Conservation (phyloP, 306 rosid genomes). For the Cercis canadensis region DNA sequence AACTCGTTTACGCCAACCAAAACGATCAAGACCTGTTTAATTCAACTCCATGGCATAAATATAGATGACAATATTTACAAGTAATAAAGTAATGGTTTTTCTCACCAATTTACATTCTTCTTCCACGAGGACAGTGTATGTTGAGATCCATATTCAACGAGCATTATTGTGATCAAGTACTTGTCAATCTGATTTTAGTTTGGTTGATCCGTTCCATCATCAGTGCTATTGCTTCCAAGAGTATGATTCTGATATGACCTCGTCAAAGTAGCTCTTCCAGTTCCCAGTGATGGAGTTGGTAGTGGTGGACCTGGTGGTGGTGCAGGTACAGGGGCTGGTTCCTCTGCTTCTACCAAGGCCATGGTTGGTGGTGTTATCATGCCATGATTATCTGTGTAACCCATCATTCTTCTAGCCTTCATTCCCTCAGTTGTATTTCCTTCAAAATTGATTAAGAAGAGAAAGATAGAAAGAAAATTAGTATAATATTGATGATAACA, state of each 20-base stretch:
- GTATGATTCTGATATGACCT: constrained; percentile 41
- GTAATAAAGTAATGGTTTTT: neutral
- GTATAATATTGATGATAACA: neutral
- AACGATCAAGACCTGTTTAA: neutral
- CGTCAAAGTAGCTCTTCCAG: constrained; percentile 25
- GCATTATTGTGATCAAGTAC: neutral
- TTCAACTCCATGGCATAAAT: neutral
- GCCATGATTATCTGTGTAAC: constrained; percentile 32
- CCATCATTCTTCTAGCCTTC: constrained; percentile 58
- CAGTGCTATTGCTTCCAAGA: constrained; percentile 34
- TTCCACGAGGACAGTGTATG: constrained; percentile 4
- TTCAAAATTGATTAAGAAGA: constrained; percentile 40
- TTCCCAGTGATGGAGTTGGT: neutral
- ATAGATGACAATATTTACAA: constrained; percentile 26
- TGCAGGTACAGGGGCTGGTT: constrained; percentile 41
- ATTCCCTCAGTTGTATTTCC: constrained; percentile 49
- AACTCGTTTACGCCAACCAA: constrained; percentile 18
- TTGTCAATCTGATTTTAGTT: constrained; percentile 22
- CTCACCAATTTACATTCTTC: constrained; percentile 32
- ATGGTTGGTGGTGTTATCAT: constrained; percentile 19
- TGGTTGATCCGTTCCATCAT: constrained; percentile 33
- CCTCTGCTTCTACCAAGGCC: constrained; percentile 31
- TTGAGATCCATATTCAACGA: constrained; percentile 22
- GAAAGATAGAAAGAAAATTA: neutral
- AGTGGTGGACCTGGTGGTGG: constrained; percentile 40